phyloP scores from a whole-genome alignment of 169 alveolate genomes.

The Plasmodium billcollinsi region DNA sequence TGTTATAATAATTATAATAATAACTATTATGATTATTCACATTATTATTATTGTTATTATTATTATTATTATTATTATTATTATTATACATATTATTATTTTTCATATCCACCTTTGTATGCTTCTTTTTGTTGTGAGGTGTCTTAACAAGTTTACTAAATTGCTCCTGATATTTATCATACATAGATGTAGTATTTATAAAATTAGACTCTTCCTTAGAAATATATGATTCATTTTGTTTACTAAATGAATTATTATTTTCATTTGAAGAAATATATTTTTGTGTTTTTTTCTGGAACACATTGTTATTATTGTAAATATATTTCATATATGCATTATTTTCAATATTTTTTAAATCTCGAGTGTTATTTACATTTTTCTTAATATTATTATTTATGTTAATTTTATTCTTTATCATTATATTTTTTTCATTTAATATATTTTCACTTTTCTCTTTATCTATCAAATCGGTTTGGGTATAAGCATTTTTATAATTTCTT shows the following conservation, averaged over 20 bases:
- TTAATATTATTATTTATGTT: background rate
- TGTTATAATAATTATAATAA: background rate
- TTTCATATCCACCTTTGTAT: too few species aligned
- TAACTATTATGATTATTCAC: too few species aligned
- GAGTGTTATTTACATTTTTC: background rate
- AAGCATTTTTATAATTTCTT: too few species aligned
- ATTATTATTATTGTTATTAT: too few species aligned
- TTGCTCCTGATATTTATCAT: conserved; percentile 3
- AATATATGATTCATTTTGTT: background rate
- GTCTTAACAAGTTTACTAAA: background rate
- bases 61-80: too few species aligned
- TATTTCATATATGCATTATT: background rate
- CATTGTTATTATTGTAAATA: background rate
- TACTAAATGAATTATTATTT: background rate
- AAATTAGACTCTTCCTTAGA: background rate
- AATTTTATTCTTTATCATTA: background rate
- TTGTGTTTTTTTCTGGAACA: background rate
- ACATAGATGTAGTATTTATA: background rate
- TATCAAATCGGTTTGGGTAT: too few species aligned
- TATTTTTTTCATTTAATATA: conserved; percentile 2
- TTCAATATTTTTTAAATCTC: background rate
- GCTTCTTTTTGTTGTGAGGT: background rate
- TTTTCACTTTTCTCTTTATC: too few species aligned
- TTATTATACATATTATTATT: too few species aligned
- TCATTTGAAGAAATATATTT: background rate